Evolutionary conservation across 768 basidiomycete genomes (phyloP), one percentile per base, ranked within the genome.

Genomic region (Kwoniella dejecticola): DNA sequence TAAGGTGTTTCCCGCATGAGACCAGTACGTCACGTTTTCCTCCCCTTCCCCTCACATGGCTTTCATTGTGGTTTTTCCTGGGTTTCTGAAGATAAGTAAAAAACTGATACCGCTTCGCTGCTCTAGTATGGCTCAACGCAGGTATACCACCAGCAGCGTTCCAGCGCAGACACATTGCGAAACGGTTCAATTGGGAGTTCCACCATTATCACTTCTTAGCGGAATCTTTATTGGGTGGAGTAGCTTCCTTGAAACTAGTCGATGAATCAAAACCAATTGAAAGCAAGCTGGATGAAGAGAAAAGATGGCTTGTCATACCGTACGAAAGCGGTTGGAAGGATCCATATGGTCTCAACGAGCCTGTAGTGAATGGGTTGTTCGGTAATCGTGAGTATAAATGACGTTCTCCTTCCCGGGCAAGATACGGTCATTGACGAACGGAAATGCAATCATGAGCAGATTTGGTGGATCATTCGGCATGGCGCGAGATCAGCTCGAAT

Each of bases 301-400:
- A 27, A 12, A 13, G 24, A 19, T 58, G 57, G 57, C 36, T 58
- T 4, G 13, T 58, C 29, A 38, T 58, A 21, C 57, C 57, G 15
- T 58, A 27, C 21, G 57, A 58, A 17, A 31, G 23, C 13, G 36
- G 36, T 54, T 49, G 67, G 67, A 42, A 50, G 49, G 57, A 60
- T 31, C 52, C 24, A 31, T 50, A 56, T 29, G 67, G 64, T 13
- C 42, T 69, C 31, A 62, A 69, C 30, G 64, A 62, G 57, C 54
- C 53, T 19, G 42, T 69, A 8, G 24, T 69, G 33, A 52, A 46
- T 30, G 30, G 48, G 7, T 11, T 57, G 15, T 63, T 69, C 31
- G 57, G 36, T 4, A 29, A 62, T 30, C 19, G 67, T 68, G 29
- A 49, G 67, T 64, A 15, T 7, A 36, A n/a, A n/a, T n/a, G n/a